These are phyloP conservation scores for Skeletonema costatum DNA, from an alignment of 108 stramenopile genomes.

Conservation along the genomic window DNA sequence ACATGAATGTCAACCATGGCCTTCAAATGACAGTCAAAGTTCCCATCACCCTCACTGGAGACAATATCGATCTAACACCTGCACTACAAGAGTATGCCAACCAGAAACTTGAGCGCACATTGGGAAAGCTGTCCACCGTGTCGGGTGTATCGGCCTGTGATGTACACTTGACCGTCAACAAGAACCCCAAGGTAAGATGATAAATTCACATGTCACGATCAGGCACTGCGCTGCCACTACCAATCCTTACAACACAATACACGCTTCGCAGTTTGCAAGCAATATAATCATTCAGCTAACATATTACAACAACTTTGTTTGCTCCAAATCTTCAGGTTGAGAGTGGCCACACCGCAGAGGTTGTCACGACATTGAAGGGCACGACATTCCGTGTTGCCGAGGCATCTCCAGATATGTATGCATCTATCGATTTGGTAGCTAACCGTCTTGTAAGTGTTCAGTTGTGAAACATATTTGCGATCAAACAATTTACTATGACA, in stretches of 20 bases:
- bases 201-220: neutral
- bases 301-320: neutral
- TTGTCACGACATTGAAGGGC: conserved; percentile 80
- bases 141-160: conserved; percentile 73
- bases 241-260: neutral
- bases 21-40: conserved; percentile 58
- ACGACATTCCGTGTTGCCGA: conserved; percentile 76
- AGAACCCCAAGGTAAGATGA: conserved; percentile 81
- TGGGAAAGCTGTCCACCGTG: conserved; percentile 70
- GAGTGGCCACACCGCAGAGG: conserved; percentile 77
- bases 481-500: neutral
- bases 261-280: neutral
- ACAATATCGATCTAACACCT: conserved; percentile 85
- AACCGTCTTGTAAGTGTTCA: conserved; percentile 54
- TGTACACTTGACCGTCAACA: conserved; percentile 82
- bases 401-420: conserved; percentile 84
- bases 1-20: neutral
- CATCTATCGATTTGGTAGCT: conserved; percentile 74
- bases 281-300: neutral
- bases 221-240: neutral
- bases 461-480: neutral
- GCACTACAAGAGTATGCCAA: conserved; percentile 79
- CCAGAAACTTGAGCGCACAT: conserved; percentile 67
- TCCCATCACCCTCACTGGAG: conserved; percentile 75
- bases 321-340: conserved; percentile 62